Evolutionary conservation across 306 rosid species (phyloP).

Genomic region (Lablab purpureus): DNA sequence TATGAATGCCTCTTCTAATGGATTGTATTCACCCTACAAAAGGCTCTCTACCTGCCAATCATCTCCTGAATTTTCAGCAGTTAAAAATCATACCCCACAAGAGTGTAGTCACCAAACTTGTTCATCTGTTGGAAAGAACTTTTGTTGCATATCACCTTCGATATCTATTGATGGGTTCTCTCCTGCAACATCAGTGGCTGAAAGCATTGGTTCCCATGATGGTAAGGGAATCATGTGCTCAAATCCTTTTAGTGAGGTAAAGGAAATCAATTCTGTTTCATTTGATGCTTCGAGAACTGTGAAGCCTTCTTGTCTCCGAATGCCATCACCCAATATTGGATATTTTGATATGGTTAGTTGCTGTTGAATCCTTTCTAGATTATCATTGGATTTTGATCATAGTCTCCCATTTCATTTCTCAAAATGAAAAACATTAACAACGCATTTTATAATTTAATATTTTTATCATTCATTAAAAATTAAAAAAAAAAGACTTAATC

Average conservation of each 20-base stretch:
- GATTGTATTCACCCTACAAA: not conserved
- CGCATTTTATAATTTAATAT: too few species aligned
- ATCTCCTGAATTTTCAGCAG: not conserved
- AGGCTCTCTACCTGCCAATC: not conserved
- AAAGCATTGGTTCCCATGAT: not conserved
- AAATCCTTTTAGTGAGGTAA: conserved; percentile 1
- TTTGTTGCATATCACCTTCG: not conserved
- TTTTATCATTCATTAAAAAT: too few species aligned
- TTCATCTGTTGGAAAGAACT: not conserved
- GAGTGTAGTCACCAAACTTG: not conserved
- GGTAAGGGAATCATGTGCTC: not conserved
- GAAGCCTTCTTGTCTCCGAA: conserved; percentile 60
- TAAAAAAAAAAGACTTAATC: too few species aligned
- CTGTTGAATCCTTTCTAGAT: not conserved
- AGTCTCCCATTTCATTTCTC: not conserved
- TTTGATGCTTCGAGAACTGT: conserved; percentile 30
- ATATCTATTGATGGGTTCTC: not conserved
- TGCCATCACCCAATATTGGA: conserved; percentile 63
- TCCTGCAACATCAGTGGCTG: not conserved
- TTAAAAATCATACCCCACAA: not conserved
- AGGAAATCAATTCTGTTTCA: conserved; percentile 25
- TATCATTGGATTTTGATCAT: not conserved
- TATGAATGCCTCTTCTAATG: not conserved
- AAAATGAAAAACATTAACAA: too few species aligned
- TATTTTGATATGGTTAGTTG: conserved; percentile 61